Conservation (phyloP, 2,329 filamentous ascomycete genomes). For the Apiospora marii region DNA sequence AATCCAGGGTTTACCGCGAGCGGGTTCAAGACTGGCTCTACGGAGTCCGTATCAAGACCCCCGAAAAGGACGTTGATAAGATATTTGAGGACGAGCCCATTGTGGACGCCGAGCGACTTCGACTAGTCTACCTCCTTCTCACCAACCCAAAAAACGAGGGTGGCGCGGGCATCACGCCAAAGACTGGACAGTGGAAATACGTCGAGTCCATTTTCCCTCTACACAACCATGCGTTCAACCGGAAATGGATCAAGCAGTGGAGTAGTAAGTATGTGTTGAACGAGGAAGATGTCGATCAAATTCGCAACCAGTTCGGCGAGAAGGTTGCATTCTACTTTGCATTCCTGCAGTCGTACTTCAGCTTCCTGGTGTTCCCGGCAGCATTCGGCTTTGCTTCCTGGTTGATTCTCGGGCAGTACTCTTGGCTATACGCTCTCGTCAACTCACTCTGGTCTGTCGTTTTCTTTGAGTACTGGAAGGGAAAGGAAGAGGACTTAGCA, state of each 20-base stretch:
- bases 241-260: slow-evolving; percentile 77
- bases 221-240: slow-evolving; percentile 80
- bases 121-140: slow-evolving; percentile 87
- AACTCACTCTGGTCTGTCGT: slow-evolving; percentile 87
- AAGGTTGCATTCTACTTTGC: slow-evolving; percentile 95
- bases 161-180: slow-evolving; percentile 79
- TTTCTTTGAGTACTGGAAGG: slow-evolving; percentile 97
- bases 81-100: slow-evolving; percentile 78
- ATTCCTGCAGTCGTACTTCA: slow-evolving; percentile 90
- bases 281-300: slow-evolving; percentile 72
- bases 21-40: slow-evolving; percentile 94
- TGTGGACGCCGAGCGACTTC: slow-evolving; percentile 85
- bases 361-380: slow-evolving; percentile 83
- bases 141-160: slow-evolving; percentile 76
- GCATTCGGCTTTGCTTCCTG: slow-evolving; percentile 79
- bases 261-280: slow-evolving; percentile 75
- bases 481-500: slow-evolving; percentile 85
- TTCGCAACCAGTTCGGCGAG: slow-evolving; percentile 80
- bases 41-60: slow-evolving; percentile 80
- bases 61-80: slow-evolving; percentile 73
- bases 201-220: slow-evolving; percentile 80
- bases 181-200: slow-evolving; percentile 73
- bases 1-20: slow-evolving; percentile 83
- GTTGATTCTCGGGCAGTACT: slow-evolving; percentile 86
- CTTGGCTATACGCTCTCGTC: slow-evolving; percentile 78